A percentile compares a stretch with the other conserved stretches of the same genome.
Conservation (phyloP, 2,329 filamentous ascomycete genomes). For the Microdochium paspali region DNA sequence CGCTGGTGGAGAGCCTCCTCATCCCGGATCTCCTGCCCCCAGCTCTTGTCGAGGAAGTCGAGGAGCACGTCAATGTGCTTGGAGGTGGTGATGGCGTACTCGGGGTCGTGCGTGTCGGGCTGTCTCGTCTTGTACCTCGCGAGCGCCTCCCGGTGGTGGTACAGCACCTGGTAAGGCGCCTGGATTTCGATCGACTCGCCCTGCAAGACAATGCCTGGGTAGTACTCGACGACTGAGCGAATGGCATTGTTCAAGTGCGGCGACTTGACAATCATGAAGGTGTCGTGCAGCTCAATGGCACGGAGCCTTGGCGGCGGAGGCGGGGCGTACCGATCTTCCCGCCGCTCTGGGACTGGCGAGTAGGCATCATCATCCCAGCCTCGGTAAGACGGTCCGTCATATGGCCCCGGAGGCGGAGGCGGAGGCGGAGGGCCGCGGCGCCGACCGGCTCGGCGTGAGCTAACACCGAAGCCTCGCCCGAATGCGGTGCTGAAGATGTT, state of each 20-base stretch:
- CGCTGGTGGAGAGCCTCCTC: conserved; percentile 30
- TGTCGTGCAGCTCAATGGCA: conserved; percentile 18
- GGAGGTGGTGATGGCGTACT: conserved; percentile 28
- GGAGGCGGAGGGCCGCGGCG: conserved; percentile 1
- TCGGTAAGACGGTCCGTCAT: conserved; percentile 15
- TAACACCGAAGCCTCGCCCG: not conserved
- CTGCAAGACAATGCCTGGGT: conserved; percentile 29
- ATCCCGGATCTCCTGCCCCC: conserved; percentile 24
- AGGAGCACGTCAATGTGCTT: conserved; percentile 36
- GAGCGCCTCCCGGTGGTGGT: conserved; percentile 35
- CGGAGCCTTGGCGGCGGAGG: conserved; percentile 8
- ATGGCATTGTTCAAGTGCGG: conserved; percentile 35
- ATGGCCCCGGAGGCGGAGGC: conserved; percentile 5
- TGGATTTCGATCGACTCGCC: conserved; percentile 26
- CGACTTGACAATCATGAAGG: conserved; percentile 34
- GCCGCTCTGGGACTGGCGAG: not conserved
- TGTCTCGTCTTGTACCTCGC: conserved; percentile 30
- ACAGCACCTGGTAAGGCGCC: conserved; percentile 36
- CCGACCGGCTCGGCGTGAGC: not conserved
- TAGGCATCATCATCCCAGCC: conserved; percentile 11
- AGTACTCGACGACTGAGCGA: conserved; percentile 36
- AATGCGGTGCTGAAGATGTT: conserved; percentile 6
- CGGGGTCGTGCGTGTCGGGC: conserved; percentile 26
- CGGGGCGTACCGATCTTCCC: conserved; percentile 7
- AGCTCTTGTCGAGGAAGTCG: conserved; percentile 28